These are phyloP conservation scores for Gynostemma pentaphyllum DNA, from an alignment of 306 rosid genomes.

Conservation along the genomic window DNA sequence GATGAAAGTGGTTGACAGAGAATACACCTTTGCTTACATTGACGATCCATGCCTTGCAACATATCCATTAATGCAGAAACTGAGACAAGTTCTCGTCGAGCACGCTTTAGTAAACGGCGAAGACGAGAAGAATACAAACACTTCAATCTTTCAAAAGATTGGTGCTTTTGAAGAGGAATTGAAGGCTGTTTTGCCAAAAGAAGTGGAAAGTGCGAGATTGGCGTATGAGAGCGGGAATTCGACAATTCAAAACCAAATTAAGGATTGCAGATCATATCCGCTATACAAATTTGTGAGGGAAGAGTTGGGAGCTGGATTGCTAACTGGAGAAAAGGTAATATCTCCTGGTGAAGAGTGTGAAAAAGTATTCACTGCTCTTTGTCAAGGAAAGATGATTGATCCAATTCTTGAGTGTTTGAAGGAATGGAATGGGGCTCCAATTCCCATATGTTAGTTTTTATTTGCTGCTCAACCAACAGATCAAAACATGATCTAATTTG, in stretches of 20 bases:
- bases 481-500: neutral
- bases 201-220: conserved; percentile 48
- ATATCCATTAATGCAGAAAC: conserved; percentile 79
- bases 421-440: conserved; percentile 83
- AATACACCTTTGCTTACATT: conserved; percentile 46
- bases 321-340: conserved; percentile 48
- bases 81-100: conserved; percentile 65
- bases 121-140: conserved; percentile 37
- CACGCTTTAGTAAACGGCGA: conserved; percentile 56
- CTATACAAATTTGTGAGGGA: conserved; percentile 75
- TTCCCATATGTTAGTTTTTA: conserved; percentile 42
- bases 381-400: conserved; percentile 76
- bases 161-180: conserved; percentile 63
- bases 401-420: conserved; percentile 59
- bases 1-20: conserved; percentile 67
- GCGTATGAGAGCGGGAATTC: conserved; percentile 44
- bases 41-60: conserved; percentile 70
- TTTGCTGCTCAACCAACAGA: neutral
- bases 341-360: conserved; percentile 89
- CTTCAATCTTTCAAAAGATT: conserved; percentile 83
- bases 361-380: conserved; percentile 56
- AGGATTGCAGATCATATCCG: conserved; percentile 73
- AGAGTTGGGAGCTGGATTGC: conserved; percentile 40
- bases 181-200: conserved; percentile 53
- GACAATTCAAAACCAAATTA: conserved; percentile 42